A percentile compares a stretch with the other conserved stretches of the same genome.
Evolutionary conservation across 495 filamentous ascomycete genomes (phyloP).

Genomic region (Penicillium egyptiacum): DNA sequence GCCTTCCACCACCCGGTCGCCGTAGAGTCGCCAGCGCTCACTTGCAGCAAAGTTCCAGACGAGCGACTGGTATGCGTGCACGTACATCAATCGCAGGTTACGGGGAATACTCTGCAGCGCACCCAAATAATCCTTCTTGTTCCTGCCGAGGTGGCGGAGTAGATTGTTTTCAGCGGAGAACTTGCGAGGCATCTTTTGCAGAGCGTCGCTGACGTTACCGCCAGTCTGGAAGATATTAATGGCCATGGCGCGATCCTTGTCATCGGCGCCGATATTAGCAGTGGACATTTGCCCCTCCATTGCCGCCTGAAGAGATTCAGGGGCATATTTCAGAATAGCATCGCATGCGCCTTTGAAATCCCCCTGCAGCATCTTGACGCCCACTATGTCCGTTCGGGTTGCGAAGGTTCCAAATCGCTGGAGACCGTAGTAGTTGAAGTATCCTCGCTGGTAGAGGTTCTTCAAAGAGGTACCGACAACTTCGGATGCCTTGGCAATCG

Average conservation of each 20-base stretch:
- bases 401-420: conserved; percentile 89
- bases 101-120: conserved; percentile 75
- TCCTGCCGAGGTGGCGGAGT: conserved; percentile 66
- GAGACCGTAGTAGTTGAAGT: conserved; percentile 95
- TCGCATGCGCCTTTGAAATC: conserved; percentile 78
- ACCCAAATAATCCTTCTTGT: conserved; percentile 66
- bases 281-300: conserved; percentile 36
- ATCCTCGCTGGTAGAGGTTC: conserved; percentile 63
- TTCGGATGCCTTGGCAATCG: conserved; percentile 43
- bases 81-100: conserved; percentile 85
- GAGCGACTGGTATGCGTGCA: conserved; percentile 91
- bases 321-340: conserved; percentile 65
- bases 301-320: conserved; percentile 51
- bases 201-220: conserved; percentile 52
- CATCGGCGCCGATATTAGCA: conserved; percentile 62
- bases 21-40: conserved; percentile 73
- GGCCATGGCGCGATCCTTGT: conserved; percentile 70
- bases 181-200: conserved; percentile 70
- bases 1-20: conserved; percentile 70
- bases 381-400: conserved; percentile 77
- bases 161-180: conserved; percentile 77
- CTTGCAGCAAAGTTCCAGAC: conserved; percentile 88
- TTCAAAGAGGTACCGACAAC: conserved; percentile 57
- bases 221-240: conserved; percentile 65
- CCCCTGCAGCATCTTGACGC: conserved; percentile 76